phyloP scores from a whole-genome alignment of 2,329 filamentous ascomycete species.

The Colletotrichum sp. region DNA sequence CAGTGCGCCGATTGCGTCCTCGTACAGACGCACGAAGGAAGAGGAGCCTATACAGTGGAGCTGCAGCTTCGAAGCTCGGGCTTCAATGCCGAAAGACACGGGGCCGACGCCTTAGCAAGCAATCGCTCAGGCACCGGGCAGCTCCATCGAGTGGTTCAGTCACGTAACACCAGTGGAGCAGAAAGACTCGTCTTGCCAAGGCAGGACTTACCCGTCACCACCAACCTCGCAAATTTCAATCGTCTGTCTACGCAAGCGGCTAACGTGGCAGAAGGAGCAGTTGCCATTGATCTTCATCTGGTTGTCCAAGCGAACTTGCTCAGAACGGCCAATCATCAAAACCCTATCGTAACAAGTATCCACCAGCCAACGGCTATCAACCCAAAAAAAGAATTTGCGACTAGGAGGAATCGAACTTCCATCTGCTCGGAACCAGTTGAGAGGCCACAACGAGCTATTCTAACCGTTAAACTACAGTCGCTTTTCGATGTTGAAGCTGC shows the following conservation, averaged over 20 bases:
- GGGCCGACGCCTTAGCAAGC: not conserved
- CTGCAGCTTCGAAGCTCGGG: not conserved
- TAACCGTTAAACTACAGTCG: slow-evolving; percentile 11
- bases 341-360: not conserved
- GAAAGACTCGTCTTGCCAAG: not conserved
- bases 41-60: slow-evolving; percentile 19
- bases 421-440: slow-evolving; percentile 8
- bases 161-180: not conserved
- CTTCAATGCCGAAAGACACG: slow-evolving; percentile 8
- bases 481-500: not conserved
- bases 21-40: not conserved
- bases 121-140: not conserved
- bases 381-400: not conserved
- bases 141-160: not conserved
- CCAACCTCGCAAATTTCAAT: not conserved
- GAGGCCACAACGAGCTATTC: slow-evolving; percentile 16
- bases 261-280: not conserved
- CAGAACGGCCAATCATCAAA: not conserved
- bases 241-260: not conserved
- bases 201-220: not conserved
- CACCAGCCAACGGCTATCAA: not conserved
- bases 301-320: not conserved
- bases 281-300: not conserved
- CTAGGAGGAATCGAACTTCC: slow-evolving; percentile 13
- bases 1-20: not conserved